Base-by-base conservation (phyloP, 1,284 basidiomycete species). In the Fomitiporia mediterranea region DNA sequence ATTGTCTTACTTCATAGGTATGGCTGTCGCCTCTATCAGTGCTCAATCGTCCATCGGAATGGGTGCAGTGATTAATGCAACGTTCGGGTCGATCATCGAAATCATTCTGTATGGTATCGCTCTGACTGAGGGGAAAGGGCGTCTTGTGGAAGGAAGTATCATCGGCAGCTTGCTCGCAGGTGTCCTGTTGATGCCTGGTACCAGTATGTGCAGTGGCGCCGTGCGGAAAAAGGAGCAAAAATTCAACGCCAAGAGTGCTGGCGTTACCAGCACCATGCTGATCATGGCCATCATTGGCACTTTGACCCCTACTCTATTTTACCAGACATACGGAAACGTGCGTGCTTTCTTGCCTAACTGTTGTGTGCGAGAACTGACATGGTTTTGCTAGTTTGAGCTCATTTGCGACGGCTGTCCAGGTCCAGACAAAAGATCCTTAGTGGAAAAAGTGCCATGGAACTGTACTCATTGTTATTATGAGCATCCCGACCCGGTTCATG, bases 211-310 rank as follows among this genome's bases (percentile, higher is more conserved):
- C 67, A 92, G 91, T n/a, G 91, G 92, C 9, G 97, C 97, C 0
- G 67, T 97, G 54, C 79, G 85, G 66, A 78, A 89, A 66, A 99
- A 99, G 73, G 97, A 99, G 72, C 92, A 96, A 68, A 91, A 86
- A 65, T 99, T 99, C 77, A 99, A 99, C 68, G 96, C 97, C 9
- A 95, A 94, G 74, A 94, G 90, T 64, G 97, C 97, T 2, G 94
- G 97, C 47, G 97, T 99, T 9, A 99, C 97, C 0, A 97, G 94
- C 67, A 98, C 98, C 72, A 97, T 99, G 93, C 73, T 99, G 65
- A 99, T 99, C 73, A 99, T 99, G 96, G 97, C 97, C 4, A 95
- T 99, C 69, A 98, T 99, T 59, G 97, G 97, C 13, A 94, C 93
- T 2, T 76, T 99, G 55, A 88, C 94, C 0, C 97, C 97, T 2